A percentile compares a stretch with the other conserved stretches of the same genome.
phyloP scores from a whole-genome alignment of 2,329 filamentous ascomycete species.

The Diaporthe sp. region DNA sequence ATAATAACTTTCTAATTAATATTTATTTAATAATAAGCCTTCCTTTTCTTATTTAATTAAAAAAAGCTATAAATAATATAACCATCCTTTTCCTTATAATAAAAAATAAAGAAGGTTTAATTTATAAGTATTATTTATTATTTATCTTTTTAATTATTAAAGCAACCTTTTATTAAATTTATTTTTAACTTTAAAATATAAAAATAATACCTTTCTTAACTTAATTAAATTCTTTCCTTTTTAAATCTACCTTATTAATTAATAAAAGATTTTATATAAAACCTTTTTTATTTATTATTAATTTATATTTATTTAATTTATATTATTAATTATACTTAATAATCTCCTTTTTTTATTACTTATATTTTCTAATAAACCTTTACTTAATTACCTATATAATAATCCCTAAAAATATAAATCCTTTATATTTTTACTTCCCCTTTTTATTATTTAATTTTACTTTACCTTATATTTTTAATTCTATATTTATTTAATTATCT shows the following conservation, averaged over 20 bases:
- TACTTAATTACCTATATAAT: no score
- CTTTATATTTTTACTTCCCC: no score
- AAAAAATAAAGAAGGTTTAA: not conserved
- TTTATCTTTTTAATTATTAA: not conserved
- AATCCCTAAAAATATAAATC: no score
- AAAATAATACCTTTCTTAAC: not conserved
- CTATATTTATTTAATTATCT: no score
- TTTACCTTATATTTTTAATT: no score
- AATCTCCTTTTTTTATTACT: no score
- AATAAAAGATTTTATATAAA: conserved; percentile 21
- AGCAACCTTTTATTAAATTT: not conserved
- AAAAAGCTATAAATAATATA: not conserved
- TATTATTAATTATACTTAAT: no score
- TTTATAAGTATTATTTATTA: not conserved
- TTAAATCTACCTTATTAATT: not conserved
- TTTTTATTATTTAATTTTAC: no score
- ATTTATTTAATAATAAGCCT: not conserved
- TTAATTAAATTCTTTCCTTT: not conserved
- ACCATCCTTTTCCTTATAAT: not conserved
- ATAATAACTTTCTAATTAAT: not conserved
- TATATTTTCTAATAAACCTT: no score
- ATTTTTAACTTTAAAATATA: not conserved
- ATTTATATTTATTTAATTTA: no score
- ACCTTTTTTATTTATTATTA: conserved; percentile 29
- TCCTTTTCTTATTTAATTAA: not conserved